Conservation (phyloP, 2,329 filamentous ascomycete species). For the Hymenoscyphus occultus region DNA sequence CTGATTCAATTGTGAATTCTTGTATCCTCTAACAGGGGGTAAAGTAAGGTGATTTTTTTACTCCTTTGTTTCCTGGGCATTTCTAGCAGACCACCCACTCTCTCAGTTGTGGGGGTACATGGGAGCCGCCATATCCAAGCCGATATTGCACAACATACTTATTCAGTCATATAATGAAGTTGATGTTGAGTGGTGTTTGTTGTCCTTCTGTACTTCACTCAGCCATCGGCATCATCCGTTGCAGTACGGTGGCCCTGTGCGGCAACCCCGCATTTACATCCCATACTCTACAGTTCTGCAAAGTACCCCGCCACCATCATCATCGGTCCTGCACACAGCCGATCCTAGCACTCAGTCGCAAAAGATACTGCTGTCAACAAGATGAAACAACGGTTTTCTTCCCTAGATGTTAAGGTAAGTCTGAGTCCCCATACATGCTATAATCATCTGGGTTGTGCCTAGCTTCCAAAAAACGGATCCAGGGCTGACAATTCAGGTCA, state of each 20-base stretch:
- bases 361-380: not conserved
- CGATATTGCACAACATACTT: too few species aligned
- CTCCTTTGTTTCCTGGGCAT: too few species aligned
- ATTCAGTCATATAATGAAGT: too few species aligned
- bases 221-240: not conserved
- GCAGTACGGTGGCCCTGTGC: not conserved
- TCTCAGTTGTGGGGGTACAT: too few species aligned
- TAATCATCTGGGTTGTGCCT: not conserved
- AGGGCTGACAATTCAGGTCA: conserved; percentile 58
- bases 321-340: not conserved
- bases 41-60: too few species aligned
- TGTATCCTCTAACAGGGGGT: too few species aligned
- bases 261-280: not conserved
- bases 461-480: conserved; percentile 5
- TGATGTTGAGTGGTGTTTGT: too few species aligned
- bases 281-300: not conserved
- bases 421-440: too few species aligned
- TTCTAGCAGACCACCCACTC: too few species aligned
- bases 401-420: conserved; percentile 68
- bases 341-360: not conserved
- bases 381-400: conserved; percentile 80
- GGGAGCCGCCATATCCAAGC: too few species aligned
- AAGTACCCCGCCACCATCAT: conserved; percentile 1
- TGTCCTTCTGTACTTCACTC: not conserved
- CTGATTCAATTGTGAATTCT: too few species aligned